Percentiles rank a stretch among this genome's conserved stretches.
These are phyloP conservation scores for Solidago caesia DNA, from an alignment of 129 eudicot genomes.

Conservation along the genomic window DNA sequence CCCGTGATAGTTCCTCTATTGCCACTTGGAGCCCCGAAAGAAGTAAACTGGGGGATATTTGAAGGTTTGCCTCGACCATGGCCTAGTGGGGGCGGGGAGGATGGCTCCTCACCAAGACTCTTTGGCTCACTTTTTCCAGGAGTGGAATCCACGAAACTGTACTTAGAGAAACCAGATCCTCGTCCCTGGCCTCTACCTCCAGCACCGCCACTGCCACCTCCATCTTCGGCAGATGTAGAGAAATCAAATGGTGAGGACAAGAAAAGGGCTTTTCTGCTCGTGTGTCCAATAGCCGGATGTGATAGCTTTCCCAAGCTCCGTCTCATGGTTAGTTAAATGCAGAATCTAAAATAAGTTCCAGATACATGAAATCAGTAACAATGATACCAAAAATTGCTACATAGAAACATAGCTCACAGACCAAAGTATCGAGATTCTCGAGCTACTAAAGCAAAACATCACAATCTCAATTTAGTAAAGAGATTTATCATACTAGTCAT, in stretches of 20 bases:
- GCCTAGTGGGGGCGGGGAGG: constrained; percentile 40
- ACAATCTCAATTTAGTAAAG: neutral
- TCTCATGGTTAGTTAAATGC: constrained; percentile 44
- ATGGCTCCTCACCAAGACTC: constrained; percentile 8
- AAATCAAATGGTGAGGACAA: constrained; percentile 27
- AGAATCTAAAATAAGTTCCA: constrained; percentile 15
- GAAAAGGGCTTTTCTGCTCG: constrained; percentile 20
- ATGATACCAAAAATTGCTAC: neutral
- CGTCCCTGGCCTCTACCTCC: constrained; percentile 61
- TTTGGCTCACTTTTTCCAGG: constrained; percentile 23
- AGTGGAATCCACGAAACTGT: constrained; percentile 2
- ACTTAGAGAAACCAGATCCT: constrained; percentile 27
- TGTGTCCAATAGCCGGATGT: constrained; percentile 39
- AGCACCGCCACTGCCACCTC: constrained; percentile 41
- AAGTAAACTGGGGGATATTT: constrained; percentile 28
- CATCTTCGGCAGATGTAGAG: constrained; percentile 42
- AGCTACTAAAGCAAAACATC: constrained; percentile 2
- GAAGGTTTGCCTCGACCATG: constrained; percentile 61
- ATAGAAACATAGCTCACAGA: neutral
- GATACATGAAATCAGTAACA: neutral
- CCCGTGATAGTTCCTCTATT: constrained; percentile 29
- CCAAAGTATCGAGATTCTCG: neutral
- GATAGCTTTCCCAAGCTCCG: constrained; percentile 43
- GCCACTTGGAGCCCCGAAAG: constrained; percentile 11
- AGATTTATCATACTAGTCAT: neutral